Evolutionary conservation across 345 rosid genomes (phyloP).

Genomic region (Euphorbia pulcherrima): DNA sequence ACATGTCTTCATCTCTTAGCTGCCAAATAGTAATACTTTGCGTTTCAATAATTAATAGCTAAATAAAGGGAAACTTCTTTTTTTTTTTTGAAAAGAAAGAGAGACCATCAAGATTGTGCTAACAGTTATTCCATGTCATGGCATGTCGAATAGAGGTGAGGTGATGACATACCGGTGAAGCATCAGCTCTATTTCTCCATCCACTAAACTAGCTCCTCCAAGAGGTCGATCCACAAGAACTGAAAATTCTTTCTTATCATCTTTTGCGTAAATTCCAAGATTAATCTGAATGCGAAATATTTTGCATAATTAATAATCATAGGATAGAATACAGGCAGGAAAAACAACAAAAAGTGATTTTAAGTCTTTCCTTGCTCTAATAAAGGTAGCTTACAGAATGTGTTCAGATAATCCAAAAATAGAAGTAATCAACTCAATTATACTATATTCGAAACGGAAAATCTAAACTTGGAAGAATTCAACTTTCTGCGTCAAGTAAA

Average conservation of each 20-base stretch:
- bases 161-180: conserved; percentile 65
- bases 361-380: neutral
- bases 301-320: conserved; percentile 1
- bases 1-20: neutral
- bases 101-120: neutral
- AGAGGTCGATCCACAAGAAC: conserved; percentile 85
- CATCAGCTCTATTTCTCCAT: conserved; percentile 94
- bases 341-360: neutral
- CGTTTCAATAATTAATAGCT: neutral
- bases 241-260: conserved; percentile 67
- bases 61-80: neutral
- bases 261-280: conserved; percentile 84
- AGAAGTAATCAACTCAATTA: neutral
- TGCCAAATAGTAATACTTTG: neutral
- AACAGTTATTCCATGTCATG: neutral
- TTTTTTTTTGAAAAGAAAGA: neutral
- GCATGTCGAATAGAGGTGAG: conserved; percentile 6
- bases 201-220: conserved; percentile 85
- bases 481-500: neutral
- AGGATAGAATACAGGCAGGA: neutral
- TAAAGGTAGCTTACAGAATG: neutral
- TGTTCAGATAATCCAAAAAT: neutral
- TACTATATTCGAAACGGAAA: neutral
- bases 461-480: neutral
- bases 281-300: conserved; percentile 54